Percentiles rank a stretch among this genome's conserved stretches.
Conservation (phyloP, 2,329 filamentous ascomycete species). For the Sclerotinia trifoliorum region DNA sequence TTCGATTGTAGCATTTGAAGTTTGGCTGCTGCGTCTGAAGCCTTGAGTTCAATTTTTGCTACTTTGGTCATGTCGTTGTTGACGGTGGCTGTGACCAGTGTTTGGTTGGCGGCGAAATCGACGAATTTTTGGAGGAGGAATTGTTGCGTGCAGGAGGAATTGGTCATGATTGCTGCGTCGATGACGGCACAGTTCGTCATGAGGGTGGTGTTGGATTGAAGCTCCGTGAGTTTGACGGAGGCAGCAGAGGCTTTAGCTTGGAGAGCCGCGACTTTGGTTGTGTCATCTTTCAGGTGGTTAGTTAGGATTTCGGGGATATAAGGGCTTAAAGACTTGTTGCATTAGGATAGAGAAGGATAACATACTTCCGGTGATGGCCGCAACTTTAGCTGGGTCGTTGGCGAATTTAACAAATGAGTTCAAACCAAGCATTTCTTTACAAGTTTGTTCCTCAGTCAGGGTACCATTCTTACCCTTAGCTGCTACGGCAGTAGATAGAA, state of each 20-base stretch:
- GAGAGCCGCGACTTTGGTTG: slow-evolving; percentile 42
- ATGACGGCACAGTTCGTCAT: slow-evolving; percentile 41
- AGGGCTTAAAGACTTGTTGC: neutral
- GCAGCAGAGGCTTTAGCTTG: slow-evolving; percentile 42
- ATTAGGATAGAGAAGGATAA: no score
- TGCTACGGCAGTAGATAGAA: slow-evolving; percentile 31
- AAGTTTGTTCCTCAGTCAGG: slow-evolving; percentile 39
- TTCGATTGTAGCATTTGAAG: slow-evolving; percentile 25
- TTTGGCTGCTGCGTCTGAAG: slow-evolving; percentile 21
- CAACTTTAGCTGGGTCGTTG: slow-evolving; percentile 42
- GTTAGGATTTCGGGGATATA: neutral
- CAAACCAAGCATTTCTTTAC: slow-evolving; percentile 40
- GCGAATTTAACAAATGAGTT: slow-evolving; percentile 40
- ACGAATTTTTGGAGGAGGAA: slow-evolving; percentile 28
- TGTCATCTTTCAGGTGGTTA: slow-evolving; percentile 34
- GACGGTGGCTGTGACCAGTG: slow-evolving; percentile 21
- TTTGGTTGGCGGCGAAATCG: slow-evolving; percentile 26
- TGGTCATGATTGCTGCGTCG: slow-evolving; percentile 31
- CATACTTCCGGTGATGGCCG: slow-evolving; percentile 36
- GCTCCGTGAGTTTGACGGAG: slow-evolving; percentile 37
- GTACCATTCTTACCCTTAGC: slow-evolving; percentile 39
- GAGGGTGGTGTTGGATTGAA: slow-evolving; percentile 43
- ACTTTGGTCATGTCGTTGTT: slow-evolving; percentile 27
- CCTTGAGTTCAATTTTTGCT: slow-evolving; percentile 23
- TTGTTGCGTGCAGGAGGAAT: slow-evolving; percentile 25